Base-by-base conservation (phyloP, 2,329 filamentous ascomycete species). In the Pyrenophora graminea region DNA sequence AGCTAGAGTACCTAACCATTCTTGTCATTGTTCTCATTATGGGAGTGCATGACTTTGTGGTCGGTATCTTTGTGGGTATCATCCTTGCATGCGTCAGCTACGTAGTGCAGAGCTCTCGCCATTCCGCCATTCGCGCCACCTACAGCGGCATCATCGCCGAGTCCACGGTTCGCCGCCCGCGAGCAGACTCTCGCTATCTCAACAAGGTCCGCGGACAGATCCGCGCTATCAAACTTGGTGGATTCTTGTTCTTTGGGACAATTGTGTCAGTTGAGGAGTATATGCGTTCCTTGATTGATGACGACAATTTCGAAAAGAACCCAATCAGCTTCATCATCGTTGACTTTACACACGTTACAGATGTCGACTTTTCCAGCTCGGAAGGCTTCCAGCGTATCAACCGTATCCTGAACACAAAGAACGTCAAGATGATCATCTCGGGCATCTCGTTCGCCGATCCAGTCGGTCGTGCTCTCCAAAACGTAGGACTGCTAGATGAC, bases 201-300 rank as follows among this genome's bases (percentile, higher is more conserved):
- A 86, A 87, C 54, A 83, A 93, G 59, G 92, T 94, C 13, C 92
- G 93, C 3, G 83, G 85, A 27, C 94, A 99, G 70, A 94, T 95
- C 30, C 88, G 90, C 51, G 86, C 97, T 42, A 88, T 96, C 66
- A 97, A 97, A 72, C 82, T 99, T 13, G 88, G 89, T 0, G 93
- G 94, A 0, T 97, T 93, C 67, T 83, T 99, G n/a, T 99, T 99
- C 79, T 99, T 99, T 62, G 94, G 94, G 13, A 97, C 92, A 2
- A 96, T 99, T 59, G 93, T 97, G 45, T 91, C 90, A 40, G 93
- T 99, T 0, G 94, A 99, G 72, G 89, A 90, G 56, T 88, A 88
- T 58, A 92, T 97, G 55, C 85, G 92, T 18, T 85, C 81, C 3
- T 77, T 97, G 27, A 86, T 97, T 39, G 87, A 92, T 23, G 91